Evolutionary conservation across 1,284 basidiomycete genomes (phyloP), one percentile per base, ranked within the genome.

Genomic region (Moesziomyces parantarcticus): DNA sequence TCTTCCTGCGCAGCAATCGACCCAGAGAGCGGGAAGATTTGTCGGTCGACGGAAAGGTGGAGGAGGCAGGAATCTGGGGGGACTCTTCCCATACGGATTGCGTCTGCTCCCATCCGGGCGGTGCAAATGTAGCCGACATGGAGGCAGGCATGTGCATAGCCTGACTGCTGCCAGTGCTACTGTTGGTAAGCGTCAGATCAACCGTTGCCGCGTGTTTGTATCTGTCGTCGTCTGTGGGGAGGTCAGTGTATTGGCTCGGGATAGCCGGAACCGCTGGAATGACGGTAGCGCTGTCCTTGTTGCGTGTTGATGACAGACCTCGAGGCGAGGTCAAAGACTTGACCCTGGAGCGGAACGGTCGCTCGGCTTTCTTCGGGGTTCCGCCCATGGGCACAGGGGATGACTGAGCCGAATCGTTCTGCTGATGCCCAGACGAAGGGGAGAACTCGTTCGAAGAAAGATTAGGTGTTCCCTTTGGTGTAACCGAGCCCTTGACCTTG

Each of bases 81-180:
- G 66, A 69, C 29, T 56, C 56, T 47, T 69, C 66, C 59, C 59
- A 63, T 3, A 58, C 56, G 16, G 66, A 69, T 6, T 54, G 50
- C 21, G 50, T 51, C 3, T 47, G 39, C 13, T 48, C 51, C 3
- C 5, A 18, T 2, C 58, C 66, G 23, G 59, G 39, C 5, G 59
- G 14, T 9, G 48, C 51, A 32, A 58, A 63, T 16, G 34, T 36
- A 18, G 44, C 52, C 16, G 46, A 54, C 16, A 45, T 21, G 4
- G 55, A 50, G n/a, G 47, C 20, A 5, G 23, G 16, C 22, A 40
- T 47, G 3, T 14, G 21, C 20, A 22, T 5, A 18, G 44, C 7
- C 9, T 34, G 45, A 16, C 45, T 48, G 53, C 44, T 26, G 34
- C 40, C 36, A 39, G 36, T n/a, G 18, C 36, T 39, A 14, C 36